Evolutionary conservation across 352 stramenopile species (phyloP).

Genomic region (Pythium monospermum): DNA sequence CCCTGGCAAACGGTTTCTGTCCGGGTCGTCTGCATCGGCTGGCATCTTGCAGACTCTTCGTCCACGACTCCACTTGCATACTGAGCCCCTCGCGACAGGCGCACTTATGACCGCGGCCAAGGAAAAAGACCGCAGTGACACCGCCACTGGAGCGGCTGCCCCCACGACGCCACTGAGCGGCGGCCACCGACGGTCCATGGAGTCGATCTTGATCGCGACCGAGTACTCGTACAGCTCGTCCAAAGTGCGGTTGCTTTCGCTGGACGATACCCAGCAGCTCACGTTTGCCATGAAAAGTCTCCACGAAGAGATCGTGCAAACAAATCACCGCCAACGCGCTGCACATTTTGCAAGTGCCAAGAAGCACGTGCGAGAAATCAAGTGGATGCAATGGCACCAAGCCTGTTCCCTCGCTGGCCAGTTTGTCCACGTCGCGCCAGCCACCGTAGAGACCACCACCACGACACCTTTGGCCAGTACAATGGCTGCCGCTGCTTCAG

Average conservation of each 20-base stretch:
- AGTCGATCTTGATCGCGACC: not conserved
- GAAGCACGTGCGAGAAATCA: conserved; percentile 29
- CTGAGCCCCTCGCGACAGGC: conserved; percentile 15
- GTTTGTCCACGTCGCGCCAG: conserved; percentile 13
- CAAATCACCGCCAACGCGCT: conserved; percentile 23
- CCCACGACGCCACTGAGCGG: conserved; percentile 5
- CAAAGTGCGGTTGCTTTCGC: conserved; percentile 31
- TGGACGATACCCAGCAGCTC: conserved; percentile 25
- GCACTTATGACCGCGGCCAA: conserved; percentile 18
- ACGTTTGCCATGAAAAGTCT: conserved; percentile 30
- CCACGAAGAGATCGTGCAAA: conserved; percentile 24
- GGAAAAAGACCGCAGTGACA: conserved; percentile 15
- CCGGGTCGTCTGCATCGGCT: too few relatives aligned
- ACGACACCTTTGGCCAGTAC: not conserved
- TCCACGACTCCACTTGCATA: conserved; percentile 22
- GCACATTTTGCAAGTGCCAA: conserved; percentile 30
- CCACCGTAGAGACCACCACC: not conserved
- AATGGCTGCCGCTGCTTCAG: too few relatives aligned
- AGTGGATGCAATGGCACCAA: conserved; percentile 46
- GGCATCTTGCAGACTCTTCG: too few relatives aligned
- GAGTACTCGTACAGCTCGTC: conserved; percentile 37
- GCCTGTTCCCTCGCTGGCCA: conserved; percentile 41
- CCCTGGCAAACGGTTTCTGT: too few relatives aligned
- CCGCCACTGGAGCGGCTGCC: not conserved
- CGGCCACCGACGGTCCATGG: conserved; percentile 20